Evolutionary conservation across 345 rosid species (phyloP), one percentile per base, ranked within the genome.

Genomic region (Gossypium sturtianum): DNA sequence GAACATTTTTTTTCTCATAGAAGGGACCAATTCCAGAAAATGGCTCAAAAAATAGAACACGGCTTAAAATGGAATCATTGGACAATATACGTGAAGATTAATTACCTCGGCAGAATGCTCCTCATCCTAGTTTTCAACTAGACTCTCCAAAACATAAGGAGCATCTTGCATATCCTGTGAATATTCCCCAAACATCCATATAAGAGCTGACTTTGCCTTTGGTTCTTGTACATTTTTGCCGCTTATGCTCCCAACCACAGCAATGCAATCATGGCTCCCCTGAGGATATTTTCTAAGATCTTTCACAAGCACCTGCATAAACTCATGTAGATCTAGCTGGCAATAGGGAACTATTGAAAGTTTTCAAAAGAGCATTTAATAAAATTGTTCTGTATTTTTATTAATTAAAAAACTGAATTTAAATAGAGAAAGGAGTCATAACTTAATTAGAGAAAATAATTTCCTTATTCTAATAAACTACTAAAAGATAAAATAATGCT

Each of bases 131-230:
- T 85, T 91, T 75, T 91, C 97, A 54, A 84, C 82, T 80, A 93
- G 82, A 77, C 91, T 88, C 87, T 93, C 96, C 80, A 95, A 84
- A 71, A 93, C 78, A 76, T 95, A 93, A 75, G 98, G 98, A 79
- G 99, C 94, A 86, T 95, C 98, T 47, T 78, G 88, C 99, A 95
- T 95, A 77, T 95, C 99, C 81, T 88, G 97, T 63, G 99, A 89
- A 88, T 95, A 95, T 83, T 93, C 99, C 70, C 99, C 99, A 83
- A 95, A 79, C 98, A 95, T 95, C 99, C 98, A 95, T 86, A 93
- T 93, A 77, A 95, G 96, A 71, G 99, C 98, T 22, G 99, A 89
- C 83, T 95, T 95, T 27, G 94, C 99, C 81, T 95, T 95, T 12
- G 99, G 93, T 82, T 95, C 99, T 80, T 91, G 96, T 73, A 95